phyloP scores from a whole-genome alignment of 305 asterid genomes.

The Fraxinus latifolia region DNA sequence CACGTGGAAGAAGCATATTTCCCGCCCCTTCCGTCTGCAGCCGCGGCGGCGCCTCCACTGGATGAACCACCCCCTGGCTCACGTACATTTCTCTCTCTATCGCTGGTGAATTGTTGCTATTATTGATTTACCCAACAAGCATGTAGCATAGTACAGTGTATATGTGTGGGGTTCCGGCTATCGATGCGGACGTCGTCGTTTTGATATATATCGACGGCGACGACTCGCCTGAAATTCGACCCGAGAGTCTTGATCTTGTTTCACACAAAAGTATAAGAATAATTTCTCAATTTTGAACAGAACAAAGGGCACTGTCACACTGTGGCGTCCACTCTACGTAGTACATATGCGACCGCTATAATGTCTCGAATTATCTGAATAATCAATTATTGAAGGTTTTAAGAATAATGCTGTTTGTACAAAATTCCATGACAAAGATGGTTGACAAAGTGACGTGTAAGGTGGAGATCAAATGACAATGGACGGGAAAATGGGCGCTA shows the following conservation, averaged over 20 bases:
- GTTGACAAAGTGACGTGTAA: too few species aligned
- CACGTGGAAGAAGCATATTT: slow-evolving; percentile 60
- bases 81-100: slow-evolving; percentile 34
- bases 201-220: not conserved
- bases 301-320: not conserved
- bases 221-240: not conserved
- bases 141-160: not conserved
- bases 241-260: not conserved
- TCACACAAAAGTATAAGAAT: not conserved
- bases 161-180: not conserved
- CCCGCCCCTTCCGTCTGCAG: slow-evolving; percentile 68
- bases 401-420: too few species aligned
- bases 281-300: not conserved
- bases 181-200: not conserved
- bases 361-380: too few species aligned
- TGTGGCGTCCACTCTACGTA: not conserved
- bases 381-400: too few species aligned
- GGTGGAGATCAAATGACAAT: too few species aligned
- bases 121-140: not conserved
- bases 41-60: slow-evolving; percentile 40
- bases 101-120: not conserved
- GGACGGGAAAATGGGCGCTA: too few species aligned
- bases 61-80: slow-evolving; percentile 48
- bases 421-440: too few species aligned
- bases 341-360: not conserved